phyloP scores from a whole-genome alignment of 345 rosid genomes.

The Melaleuca alternifolia region DNA sequence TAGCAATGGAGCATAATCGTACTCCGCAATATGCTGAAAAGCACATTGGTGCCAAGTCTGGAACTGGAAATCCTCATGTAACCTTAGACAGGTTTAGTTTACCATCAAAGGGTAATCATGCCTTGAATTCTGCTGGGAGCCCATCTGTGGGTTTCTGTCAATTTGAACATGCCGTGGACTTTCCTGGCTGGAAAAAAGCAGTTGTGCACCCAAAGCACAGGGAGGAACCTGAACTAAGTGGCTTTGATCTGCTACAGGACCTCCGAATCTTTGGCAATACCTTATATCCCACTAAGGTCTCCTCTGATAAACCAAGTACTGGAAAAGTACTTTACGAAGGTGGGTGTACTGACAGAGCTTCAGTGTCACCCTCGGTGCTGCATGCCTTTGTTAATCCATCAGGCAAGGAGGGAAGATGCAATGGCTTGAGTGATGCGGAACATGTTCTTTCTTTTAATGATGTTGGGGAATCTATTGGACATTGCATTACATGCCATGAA shows the following conservation, averaged over 20 bases:
- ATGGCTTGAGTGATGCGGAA: slow-evolving; percentile 1
- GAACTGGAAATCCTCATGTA: not conserved
- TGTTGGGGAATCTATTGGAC: not conserved
- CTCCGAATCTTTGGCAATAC: not conserved
- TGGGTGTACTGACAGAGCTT: not conserved
- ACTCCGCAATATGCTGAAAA: not conserved
- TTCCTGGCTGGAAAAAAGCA: not conserved
- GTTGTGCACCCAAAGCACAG: not conserved
- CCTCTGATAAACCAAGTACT: not conserved
- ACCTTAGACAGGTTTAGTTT: not conserved
- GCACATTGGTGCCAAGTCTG: not conserved
- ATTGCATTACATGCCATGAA: not conserved
- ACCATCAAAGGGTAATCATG: not conserved
- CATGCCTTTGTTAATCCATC: not conserved
- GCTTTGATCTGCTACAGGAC: not conserved
- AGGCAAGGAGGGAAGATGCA: slow-evolving; percentile 4
- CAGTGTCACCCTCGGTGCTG: not conserved
- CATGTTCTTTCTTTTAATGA: not conserved
- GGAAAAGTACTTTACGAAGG: not conserved
- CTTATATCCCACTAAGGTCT: not conserved
- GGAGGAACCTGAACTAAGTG: not conserved
- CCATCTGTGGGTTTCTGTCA: not conserved
- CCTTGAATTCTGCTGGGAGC: not conserved
- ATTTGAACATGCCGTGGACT: not conserved
- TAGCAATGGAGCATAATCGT: not conserved